Evolutionary conservation across 2,329 filamentous ascomycete species (phyloP), one percentile per base, ranked within the genome.

Genomic region (Pseudonectria buxi): DNA sequence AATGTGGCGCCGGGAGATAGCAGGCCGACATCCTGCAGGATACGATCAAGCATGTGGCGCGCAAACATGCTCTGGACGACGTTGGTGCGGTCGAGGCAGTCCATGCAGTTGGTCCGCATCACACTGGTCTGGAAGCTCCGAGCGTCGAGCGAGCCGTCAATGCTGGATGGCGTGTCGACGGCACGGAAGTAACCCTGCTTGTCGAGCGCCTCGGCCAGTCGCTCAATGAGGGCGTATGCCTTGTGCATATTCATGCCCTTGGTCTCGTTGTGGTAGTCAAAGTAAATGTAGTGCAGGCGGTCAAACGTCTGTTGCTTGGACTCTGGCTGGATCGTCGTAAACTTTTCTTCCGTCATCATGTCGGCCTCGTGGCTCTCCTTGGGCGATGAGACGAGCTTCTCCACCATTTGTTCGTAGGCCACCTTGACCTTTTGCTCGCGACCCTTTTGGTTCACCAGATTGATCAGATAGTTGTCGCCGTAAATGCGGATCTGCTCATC

Each of bases 41-140:
- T 92, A 46, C 88, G 82, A 43, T 89, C 89, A 27, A 98, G 69
- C 11, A 86, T 85, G 76, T 81, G 89, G 33, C 90, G 83, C 9
- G 86, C 92, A 39, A 98, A 77, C 84, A 96, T 95, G 60, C 87
- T 94, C 64, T 98, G 92, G 4, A 98, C 87, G 6, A 98, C 89
- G 53, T 98, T 98, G 35, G 92, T 98, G 35, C 92, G 84, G 62
- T 98, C 92, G 11, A 98, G 76, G 49, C 94, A 98, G 63, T 98
- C 92, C 92, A 98, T 98, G 67, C 92, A 98, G 61, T 98, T 98
- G 26, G 92, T 95, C 35, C 92, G 82, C 45, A 98, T 89, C 12
- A 96, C 89, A 42, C 86, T 88, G 2, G 80, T 86, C 69, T 98
- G 92, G 45, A 78, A 73, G 43, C 77, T 81, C 45, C 88, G 81